Evolutionary conservation across 2,329 filamentous ascomycete species (phyloP), one percentile per base, ranked within the genome.

Genomic region (Chaetomium strumarium): DNA sequence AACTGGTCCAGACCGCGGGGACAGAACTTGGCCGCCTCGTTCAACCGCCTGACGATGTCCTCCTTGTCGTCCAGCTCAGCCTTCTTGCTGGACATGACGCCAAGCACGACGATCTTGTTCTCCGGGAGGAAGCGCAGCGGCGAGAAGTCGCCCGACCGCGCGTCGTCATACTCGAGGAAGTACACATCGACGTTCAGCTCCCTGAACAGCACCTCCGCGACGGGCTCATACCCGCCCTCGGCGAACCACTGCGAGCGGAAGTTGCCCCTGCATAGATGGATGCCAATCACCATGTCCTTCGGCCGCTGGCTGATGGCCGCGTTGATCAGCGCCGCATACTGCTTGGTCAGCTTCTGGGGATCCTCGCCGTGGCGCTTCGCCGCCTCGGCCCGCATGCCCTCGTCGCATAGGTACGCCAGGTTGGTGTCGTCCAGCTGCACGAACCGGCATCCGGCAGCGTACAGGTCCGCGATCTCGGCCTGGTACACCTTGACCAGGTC

Each of bases 341-440:
- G 75, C 52, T 70, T 66, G 14, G 76, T 73, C 13, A 80, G 70
- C 12, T 67, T 64, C 46, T 71, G 68, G 46, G 77, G 69, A 61
- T 78, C 74, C 53, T 76, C 70, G 49, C 74, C 66, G 63, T 78
- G 76, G 34, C 77, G 72, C 60, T 72, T 65, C 58, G 75, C 76
- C 45, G 77, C 77, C 58, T 75, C 74, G 59, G 71, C 69, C 38
- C 77, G 72, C 78, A 80, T 80, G 58, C 74, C 70, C 30, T 72
- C 72, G 61, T 80, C 78, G 67, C 78, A 81, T 11, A 80, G 74
- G 63, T 80, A 81, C 14, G 78, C 77, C n/a, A 81, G 69, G 64
- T 80, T 80, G 16, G 78, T 80, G 68, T 81, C 78, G 64, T 81
- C 78, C 49, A 81, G 71, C 67, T 81, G 78, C 12, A 80, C 74